phyloP scores from a whole-genome alignment of 2,329 filamentous ascomycete genomes.

The Lecanicillium sp. region DNA sequence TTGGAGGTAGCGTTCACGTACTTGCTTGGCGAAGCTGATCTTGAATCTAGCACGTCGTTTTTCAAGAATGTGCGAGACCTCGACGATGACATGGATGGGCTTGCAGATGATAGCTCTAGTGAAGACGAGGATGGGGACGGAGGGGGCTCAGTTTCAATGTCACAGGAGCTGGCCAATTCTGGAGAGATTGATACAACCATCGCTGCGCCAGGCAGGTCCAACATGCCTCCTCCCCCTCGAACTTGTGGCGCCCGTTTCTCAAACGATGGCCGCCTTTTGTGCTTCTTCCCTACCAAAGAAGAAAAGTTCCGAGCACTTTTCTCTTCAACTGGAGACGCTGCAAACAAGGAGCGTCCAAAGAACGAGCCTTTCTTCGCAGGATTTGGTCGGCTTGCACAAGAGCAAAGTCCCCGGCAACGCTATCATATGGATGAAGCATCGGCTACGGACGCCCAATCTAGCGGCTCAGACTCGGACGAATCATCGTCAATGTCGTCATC shows the following conservation, averaged over 20 bases:
- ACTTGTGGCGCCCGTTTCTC: constrained; percentile 54
- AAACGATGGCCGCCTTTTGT: constrained; percentile 53
- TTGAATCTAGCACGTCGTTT: constrained; percentile 51
- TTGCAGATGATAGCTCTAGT: constrained; percentile 73
- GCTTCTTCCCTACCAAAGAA: constrained; percentile 63
- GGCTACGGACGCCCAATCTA: constrained; percentile 41
- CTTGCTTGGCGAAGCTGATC: constrained; percentile 53
- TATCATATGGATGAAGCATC: constrained; percentile 41
- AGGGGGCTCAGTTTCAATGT: constrained; percentile 50
- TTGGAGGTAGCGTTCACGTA: constrained; percentile 55
- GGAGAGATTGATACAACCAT: constrained; percentile 45
- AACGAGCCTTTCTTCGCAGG: constrained; percentile 49
- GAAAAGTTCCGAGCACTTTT: constrained; percentile 46
- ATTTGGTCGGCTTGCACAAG: constrained; percentile 46
- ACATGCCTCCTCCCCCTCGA: constrained; percentile 48
- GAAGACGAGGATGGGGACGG: constrained; percentile 54
- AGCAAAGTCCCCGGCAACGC: constrained; percentile 38
- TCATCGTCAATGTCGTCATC: constrained; percentile 43
- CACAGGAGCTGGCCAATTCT: constrained; percentile 50
- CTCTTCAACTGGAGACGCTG: constrained; percentile 32
- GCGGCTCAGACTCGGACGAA: constrained; percentile 33
- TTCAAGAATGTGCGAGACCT: constrained; percentile 58
- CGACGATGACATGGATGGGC: constrained; percentile 45
- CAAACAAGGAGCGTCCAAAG: constrained; percentile 38
- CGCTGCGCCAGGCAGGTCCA: constrained; percentile 40